phyloP scores from a whole-genome alignment of 176 grass and related monocot species.

The Typha latifolia region DNA sequence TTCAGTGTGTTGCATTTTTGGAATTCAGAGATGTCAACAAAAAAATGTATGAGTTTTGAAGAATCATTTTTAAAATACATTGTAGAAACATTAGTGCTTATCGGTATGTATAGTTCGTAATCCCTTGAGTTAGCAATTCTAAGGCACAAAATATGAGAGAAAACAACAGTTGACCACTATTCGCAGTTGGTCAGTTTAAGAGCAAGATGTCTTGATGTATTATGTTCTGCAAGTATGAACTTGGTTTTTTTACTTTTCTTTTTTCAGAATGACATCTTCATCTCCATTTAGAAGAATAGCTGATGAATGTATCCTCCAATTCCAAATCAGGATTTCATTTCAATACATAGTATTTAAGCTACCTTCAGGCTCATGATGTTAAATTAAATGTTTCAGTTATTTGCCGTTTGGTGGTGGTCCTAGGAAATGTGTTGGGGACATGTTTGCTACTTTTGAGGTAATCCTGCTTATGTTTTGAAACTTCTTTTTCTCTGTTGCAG shows the following conservation, averaged over 20 bases:
- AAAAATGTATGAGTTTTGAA: too few species aligned
- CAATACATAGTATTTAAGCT: neutral
- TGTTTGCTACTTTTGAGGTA: slow-evolving; percentile 99
- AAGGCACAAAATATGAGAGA: too few species aligned
- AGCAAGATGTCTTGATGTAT: neutral
- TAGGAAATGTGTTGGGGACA: slow-evolving; percentile 95
- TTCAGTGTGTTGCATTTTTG: too few species aligned
- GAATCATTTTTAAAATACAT: too few species aligned
- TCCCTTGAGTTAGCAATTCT: too few species aligned
- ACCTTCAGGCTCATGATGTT: slow-evolving; percentile 6
- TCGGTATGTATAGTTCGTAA: too few species aligned
- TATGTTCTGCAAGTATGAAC: neutral
- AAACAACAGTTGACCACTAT: neutral
- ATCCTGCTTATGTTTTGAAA: slow-evolving; percentile 3
- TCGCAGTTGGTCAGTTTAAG: neutral
- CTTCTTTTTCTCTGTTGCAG: neutral
- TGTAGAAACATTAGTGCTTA: too few species aligned
- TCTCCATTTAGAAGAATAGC: neutral
- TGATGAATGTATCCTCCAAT: neutral
- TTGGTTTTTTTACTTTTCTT: neutral
- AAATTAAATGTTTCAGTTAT: slow-evolving; percentile 71
- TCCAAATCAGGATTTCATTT: neutral
- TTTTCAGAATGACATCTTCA: neutral
- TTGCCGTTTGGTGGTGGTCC: slow-evolving; percentile 95
- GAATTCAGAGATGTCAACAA: too few species aligned